These are phyloP conservation scores for Fusarium stilboides DNA, from an alignment of 2,329 filamentous ascomycete species.

Conservation along the genomic window DNA sequence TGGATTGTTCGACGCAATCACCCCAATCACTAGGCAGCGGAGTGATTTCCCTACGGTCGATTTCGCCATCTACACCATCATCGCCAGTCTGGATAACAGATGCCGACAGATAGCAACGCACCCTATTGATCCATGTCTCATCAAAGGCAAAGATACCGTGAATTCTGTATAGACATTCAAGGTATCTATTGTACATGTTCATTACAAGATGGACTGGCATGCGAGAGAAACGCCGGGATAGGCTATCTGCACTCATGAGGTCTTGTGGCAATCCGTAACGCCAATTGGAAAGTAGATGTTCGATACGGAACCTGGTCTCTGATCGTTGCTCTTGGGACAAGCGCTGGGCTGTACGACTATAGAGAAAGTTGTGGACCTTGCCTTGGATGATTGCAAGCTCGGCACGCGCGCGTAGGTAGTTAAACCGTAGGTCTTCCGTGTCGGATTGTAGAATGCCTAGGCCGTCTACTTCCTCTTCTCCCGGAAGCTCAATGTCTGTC, in stretches of 20 bases:
- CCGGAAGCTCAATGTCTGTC: not conserved
- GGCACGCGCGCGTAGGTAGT: not conserved
- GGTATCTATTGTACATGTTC: not conserved
- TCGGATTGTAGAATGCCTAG: not conserved
- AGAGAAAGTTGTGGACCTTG: not conserved
- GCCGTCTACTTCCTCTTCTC: not conserved
- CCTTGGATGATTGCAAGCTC: not conserved
- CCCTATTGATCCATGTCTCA: not conserved
- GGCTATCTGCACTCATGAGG: rapidly evolving
- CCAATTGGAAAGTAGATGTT: not conserved
- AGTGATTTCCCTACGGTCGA: not conserved
- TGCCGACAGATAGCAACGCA: not conserved
- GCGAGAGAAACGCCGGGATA: not conserved
- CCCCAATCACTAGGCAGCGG: not conserved
- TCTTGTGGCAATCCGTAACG: rapidly evolving
- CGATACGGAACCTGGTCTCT: not conserved
- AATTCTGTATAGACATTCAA: not conserved
- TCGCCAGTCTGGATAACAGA: not conserved
- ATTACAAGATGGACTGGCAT: not conserved
- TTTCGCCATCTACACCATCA: not conserved
- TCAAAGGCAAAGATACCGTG: not conserved
- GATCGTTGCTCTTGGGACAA: not conserved
- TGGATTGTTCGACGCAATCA: not conserved
- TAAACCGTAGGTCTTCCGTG: not conserved
- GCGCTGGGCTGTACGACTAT: not conserved